These are phyloP conservation scores for Trichosporon sp. DNA, from an alignment of 1,284 basidiomycete species.

Conservation along the genomic window DNA sequence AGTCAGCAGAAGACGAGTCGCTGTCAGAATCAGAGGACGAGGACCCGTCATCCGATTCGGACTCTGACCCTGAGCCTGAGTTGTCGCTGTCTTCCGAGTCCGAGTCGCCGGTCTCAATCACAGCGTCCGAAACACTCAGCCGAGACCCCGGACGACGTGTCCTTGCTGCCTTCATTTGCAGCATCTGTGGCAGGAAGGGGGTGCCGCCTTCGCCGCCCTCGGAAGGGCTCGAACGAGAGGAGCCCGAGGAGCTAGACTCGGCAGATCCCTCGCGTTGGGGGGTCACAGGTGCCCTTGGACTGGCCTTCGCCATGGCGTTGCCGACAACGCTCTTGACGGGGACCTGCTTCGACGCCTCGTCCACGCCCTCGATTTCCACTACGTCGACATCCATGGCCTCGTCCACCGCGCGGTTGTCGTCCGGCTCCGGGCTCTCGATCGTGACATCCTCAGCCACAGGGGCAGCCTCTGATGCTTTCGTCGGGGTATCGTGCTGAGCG, in stretches of 20 bases:
- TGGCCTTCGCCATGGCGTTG: constrained; percentile 3
- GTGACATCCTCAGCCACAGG: not conserved
- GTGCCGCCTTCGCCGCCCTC: constrained; percentile 4
- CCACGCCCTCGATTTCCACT: not conserved
- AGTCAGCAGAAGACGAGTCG: constrained; percentile 4
- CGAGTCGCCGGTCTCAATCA: constrained; percentile 40
- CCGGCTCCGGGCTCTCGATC: not conserved
- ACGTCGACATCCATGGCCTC: not conserved
- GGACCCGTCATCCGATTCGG: constrained; percentile 11
- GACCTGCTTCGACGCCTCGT: not conserved
- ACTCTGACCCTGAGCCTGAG: constrained; percentile 28
- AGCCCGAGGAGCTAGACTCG: not conserved
- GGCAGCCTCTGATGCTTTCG: not conserved
- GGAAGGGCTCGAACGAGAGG: constrained; percentile 12
- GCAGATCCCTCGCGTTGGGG: not conserved
- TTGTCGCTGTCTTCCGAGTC: constrained; percentile 26
- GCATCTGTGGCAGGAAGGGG: constrained; percentile 20
- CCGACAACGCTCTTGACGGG: constrained; percentile 7
- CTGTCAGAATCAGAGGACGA: constrained; percentile 13
- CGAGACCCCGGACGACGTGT: constrained; percentile 33
- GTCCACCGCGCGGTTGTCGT: not conserved
- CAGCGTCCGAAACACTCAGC: constrained; percentile 41
- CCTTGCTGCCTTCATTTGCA: constrained; percentile 30
- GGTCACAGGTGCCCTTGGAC: not conserved
- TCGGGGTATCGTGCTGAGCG: not conserved